Evolutionary conservation across 2,329 filamentous ascomycete species (phyloP).

Genomic region (Aspergillus ochraceus): DNA sequence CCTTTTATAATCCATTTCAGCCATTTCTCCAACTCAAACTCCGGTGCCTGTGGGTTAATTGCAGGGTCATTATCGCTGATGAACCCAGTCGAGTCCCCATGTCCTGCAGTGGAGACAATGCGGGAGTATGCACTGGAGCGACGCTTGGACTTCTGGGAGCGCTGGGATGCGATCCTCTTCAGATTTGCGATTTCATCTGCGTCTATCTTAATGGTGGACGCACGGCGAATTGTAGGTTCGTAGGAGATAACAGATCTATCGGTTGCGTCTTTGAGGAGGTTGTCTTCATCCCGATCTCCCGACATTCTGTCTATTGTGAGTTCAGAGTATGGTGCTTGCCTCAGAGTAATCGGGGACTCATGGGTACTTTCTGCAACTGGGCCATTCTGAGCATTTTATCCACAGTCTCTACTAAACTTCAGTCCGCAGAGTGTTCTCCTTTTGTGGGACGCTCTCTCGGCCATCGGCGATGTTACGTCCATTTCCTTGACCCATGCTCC

Average conservation of each 20-base stretch:
- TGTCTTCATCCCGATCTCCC: not conserved
- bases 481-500: too few relatives aligned
- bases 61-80: not conserved
- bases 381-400: too few relatives aligned
- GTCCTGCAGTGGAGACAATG: not conserved
- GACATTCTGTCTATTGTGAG: not conserved
- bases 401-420: too few relatives aligned
- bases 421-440: too few relatives aligned
- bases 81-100: not conserved
- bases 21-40: constrained; percentile 11
- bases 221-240: not conserved
- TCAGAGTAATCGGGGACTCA: too few relatives aligned
- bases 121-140: not conserved
- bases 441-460: too few relatives aligned
- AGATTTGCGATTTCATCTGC: not conserved
- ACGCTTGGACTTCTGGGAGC: not conserved
- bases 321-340: not conserved
- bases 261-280: not conserved
- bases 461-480: too few relatives aligned
- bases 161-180: not conserved
- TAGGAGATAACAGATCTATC: not conserved
- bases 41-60: constrained; percentile 5
- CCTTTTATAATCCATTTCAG: not conserved
- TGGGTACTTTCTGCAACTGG: too few relatives aligned
- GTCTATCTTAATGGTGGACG: not conserved